Base-by-base conservation (phyloP, 495 filamentous ascomycete species). In the Rhypophila decipiens region DNA sequence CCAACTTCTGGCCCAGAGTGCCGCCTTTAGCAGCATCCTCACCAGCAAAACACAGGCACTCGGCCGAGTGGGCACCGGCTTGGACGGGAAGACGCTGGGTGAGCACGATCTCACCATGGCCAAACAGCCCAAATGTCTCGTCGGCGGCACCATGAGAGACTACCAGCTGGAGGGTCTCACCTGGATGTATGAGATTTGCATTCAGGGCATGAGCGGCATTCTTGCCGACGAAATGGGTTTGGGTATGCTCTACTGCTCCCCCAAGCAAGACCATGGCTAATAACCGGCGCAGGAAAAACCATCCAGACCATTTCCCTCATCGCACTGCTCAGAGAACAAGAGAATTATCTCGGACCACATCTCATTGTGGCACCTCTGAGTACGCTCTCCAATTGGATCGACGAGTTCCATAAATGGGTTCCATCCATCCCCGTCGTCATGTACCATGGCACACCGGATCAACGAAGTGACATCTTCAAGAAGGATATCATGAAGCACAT, bases 211-310 rank as follows among this genome's bases (percentile, higher is more conserved):
- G 59, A 95, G 89, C 58, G 93, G 93, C 0, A 98, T 98, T 51
- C 64, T 98, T 19, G 93, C 93, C 0, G 93, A 98, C 58, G 93
- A 98, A 65, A 98, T 98, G 93, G 93, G 93, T 1, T 65, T 97
- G 21, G 91, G 91, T 55, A 49, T 47, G 66, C 60, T n/a, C n/a
- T n/a, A n/a, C n/a, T n/a, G n/a, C n/a, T n/a, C n/a, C n/a, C n/a
- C n/a, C n/a, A n/a, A n/a, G n/a, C n/a, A n/a, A n/a, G n/a, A n/a
- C n/a, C n/a, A 15, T 12, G 11, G 2, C 57, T 17, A 24, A 44
- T 13, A 3, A 0, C 9, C 47, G 9, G 10, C 39, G 1, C 33
- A 73, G 72, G 71, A 19, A 97, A 97, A 71, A 97, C 91, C 0
- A 77, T 98, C 2, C 93, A 98, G 66, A 87, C 90, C 0, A 97